Percentiles rank a stretch among this genome's conserved stretches.
Evolutionary conservation across 1,284 basidiomycete species (phyloP).

Genomic region (Ganoderma boninense): DNA sequence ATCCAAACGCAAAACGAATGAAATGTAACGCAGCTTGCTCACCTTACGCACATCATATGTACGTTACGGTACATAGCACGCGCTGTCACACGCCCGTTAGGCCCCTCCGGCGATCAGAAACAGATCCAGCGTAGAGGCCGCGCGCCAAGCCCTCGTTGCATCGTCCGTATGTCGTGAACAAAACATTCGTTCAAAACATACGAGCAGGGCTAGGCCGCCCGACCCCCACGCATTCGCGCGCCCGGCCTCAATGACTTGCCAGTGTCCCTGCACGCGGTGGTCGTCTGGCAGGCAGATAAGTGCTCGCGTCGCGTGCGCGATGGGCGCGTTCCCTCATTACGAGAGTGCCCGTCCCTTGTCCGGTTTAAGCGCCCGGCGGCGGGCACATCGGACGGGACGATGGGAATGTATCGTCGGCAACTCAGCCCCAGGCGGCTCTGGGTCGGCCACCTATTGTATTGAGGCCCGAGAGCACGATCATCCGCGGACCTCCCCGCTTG

Average conservation of each 20-base stretch:
- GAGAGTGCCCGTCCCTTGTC: background rate
- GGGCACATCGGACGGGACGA: background rate
- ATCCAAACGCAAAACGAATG: background rate
- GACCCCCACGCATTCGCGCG: background rate
- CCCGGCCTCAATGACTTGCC: background rate
- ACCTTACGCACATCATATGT: background rate
- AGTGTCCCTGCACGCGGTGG: background rate
- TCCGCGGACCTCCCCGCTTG: background rate
- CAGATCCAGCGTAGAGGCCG: background rate
- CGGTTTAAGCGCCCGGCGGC: background rate
- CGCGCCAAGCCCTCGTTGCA: background rate
- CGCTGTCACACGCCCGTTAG: background rate
- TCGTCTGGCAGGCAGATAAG: background rate
- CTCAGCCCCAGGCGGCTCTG: slow-evolving; percentile 1
- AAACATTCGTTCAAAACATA: background rate
- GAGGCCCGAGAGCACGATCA: background rate
- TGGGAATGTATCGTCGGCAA: background rate
- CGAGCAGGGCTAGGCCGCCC: background rate
- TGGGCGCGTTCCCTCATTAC: background rate
- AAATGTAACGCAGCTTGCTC: background rate
- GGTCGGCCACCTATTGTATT: background rate
- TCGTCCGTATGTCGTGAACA: background rate
- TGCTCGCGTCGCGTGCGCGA: background rate
- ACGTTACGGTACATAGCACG: background rate
- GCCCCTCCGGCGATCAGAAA: background rate